Evolutionary conservation across 2,329 filamentous ascomycete genomes (phyloP).

Genomic region (Ploettnerulaceae sp.): DNA sequence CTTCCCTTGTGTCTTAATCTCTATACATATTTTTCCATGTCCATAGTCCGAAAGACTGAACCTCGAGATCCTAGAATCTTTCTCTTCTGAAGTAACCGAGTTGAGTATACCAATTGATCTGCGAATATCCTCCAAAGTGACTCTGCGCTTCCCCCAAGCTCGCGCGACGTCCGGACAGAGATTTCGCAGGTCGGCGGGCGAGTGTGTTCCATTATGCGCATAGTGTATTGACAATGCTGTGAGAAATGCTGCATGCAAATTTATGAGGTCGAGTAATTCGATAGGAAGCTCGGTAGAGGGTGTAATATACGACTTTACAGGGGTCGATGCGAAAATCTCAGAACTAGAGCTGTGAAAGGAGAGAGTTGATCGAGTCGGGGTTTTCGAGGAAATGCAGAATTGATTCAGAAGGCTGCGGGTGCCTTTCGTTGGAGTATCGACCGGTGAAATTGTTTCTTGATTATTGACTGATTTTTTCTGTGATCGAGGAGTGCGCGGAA

Average conservation of each 20-base stretch:
- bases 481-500: constrained; percentile 24
- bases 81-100: constrained; percentile 32
- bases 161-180: constrained; percentile 60
- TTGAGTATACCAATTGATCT: constrained; percentile 60
- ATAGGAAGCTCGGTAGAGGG: constrained; percentile 37
- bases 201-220: constrained; percentile 59
- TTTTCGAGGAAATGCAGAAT: constrained; percentile 28
- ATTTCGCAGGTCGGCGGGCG: constrained; percentile 58
- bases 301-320: background rate
- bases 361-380: constrained; percentile 22
- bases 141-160: constrained; percentile 67
- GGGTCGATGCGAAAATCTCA: constrained; percentile 12
- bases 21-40: constrained; percentile 53
- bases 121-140: constrained; percentile 61
- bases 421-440: constrained; percentile 33
- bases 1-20: constrained; percentile 37
- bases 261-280: constrained; percentile 55
- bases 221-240: constrained; percentile 64
- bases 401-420: constrained; percentile 29
- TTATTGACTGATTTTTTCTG: constrained; percentile 23
- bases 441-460: constrained; percentile 12
- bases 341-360: constrained; percentile 18
- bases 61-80: constrained; percentile 33
- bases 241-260: constrained; percentile 62
- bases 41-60: constrained; percentile 48